Evolutionary conservation across 495 filamentous ascomycete species (phyloP).

Genomic region (Tuber microsphaerosporum): DNA sequence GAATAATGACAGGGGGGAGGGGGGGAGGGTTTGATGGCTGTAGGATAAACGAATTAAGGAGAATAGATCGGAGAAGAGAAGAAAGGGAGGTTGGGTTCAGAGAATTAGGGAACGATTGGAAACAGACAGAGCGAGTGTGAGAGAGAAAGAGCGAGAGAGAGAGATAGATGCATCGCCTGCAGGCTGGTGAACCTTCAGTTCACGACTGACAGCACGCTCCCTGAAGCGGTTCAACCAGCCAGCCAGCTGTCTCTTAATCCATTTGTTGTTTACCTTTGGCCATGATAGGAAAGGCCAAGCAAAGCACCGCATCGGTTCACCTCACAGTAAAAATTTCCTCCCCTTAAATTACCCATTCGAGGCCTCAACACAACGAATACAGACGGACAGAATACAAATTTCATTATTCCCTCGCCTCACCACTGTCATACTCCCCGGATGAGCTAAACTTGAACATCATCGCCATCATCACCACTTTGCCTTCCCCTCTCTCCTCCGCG

Average conservation of each 20-base stretch:
- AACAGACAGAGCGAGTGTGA: not conserved
- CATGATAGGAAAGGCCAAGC: not conserved
- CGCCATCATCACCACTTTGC: not conserved
- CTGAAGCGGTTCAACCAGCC: not conserved
- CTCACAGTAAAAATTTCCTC: no score
- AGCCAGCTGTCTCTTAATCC: not conserved
- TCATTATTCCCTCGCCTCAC: not conserved
- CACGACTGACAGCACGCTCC: not conserved
- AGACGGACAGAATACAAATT: not conserved
- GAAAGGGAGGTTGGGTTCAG: constrained; percentile 11
- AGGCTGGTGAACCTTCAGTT: not conserved
- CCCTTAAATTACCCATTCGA: not conserved
- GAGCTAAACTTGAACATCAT: not conserved
- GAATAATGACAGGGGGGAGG: constrained; percentile 4
- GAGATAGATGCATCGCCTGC: not conserved
- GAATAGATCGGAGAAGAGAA: not conserved
- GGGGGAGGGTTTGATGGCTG: not conserved
- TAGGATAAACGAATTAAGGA: not conserved
- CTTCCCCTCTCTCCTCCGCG: not conserved
- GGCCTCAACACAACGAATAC: not conserved
- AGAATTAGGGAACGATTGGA: not conserved
- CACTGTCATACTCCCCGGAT: not conserved
- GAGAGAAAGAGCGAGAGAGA: not conserved
- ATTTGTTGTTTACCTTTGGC: constrained; percentile 2
- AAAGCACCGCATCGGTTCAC: not conserved